phyloP scores from a whole-genome alignment of 2,329 filamentous ascomycete species.

The Arthrobotrys sphaeroides region DNA sequence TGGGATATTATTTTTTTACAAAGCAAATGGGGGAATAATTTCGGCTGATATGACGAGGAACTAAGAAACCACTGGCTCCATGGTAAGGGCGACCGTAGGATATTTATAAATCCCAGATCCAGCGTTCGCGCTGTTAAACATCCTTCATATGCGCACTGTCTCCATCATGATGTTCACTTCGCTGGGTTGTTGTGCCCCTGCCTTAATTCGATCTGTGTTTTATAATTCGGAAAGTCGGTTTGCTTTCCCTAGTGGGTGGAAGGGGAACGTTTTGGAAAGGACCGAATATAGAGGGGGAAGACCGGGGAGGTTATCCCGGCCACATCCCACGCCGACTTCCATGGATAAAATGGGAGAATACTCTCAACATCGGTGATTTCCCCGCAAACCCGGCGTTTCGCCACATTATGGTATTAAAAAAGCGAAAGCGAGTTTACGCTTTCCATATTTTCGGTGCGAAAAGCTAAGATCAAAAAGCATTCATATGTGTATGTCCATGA shows the following conservation, averaged over 20 bases:
- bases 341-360: conserved; percentile 42
- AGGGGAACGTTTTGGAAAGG: conserved; percentile 47
- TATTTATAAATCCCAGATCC: conserved; percentile 58
- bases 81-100: conserved; percentile 48
- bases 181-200: background rate
- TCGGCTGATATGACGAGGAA: conserved; percentile 4
- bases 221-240: conserved; percentile 56
- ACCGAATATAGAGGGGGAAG: conserved; percentile 10
- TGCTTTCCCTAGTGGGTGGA: conserved; percentile 57
- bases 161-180: background rate
- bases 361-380: conserved; percentile 29
- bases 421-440: background rate
- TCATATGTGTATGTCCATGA: too few species aligned
- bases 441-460: background rate
- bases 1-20: conserved; percentile 28
- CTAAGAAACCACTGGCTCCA: conserved; percentile 35
- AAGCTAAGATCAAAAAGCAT: too few species aligned
- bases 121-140: conserved; percentile 18
- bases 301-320: conserved; percentile 18
- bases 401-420: background rate
- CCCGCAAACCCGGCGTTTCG: conserved; percentile 35
- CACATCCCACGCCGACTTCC: background rate
- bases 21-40: conserved; percentile 20
- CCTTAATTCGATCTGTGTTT: conserved; percentile 12
- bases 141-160: background rate